Evolutionary conservation across 2,329 filamentous ascomycete species (phyloP).

Genomic region (Stagonosporopsis vannaccii): DNA sequence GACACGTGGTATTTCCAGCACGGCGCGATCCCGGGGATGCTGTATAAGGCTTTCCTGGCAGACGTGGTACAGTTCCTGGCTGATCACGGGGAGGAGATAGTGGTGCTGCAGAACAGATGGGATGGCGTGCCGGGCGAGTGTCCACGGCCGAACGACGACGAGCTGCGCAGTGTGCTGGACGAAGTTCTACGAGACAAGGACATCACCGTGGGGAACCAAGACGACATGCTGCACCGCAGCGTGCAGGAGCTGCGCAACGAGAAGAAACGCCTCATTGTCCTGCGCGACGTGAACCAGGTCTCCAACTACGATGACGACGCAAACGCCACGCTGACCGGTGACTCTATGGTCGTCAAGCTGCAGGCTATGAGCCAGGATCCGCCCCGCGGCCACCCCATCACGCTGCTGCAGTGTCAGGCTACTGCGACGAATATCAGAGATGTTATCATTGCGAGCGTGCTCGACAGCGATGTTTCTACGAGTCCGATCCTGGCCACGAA

Average conservation of each 20-base stretch:
- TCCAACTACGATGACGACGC: slow-evolving; percentile 47
- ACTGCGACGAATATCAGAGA: slow-evolving; percentile 60
- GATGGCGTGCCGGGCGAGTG: slow-evolving; percentile 60
- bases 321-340: slow-evolving; percentile 42
- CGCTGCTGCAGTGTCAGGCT: slow-evolving; percentile 57
- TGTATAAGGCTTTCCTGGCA: slow-evolving; percentile 54
- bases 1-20: slow-evolving; percentile 61
- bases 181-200: slow-evolving; percentile 37
- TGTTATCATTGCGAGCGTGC: slow-evolving; percentile 56
- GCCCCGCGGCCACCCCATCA: slow-evolving; percentile 32
- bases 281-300: slow-evolving; percentile 30
- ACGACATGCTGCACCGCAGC: slow-evolving; percentile 38
- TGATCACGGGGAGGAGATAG: slow-evolving; percentile 54
- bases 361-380: slow-evolving; percentile 29
- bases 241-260: slow-evolving; percentile 37
- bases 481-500: slow-evolving; percentile 60
- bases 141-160: slow-evolving; percentile 51
- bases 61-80: slow-evolving; percentile 54
- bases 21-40: slow-evolving; percentile 60
- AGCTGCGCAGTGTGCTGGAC: slow-evolving; percentile 50
- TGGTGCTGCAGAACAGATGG: slow-evolving; percentile 60
- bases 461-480: slow-evolving; percentile 55
- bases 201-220: slow-evolving; percentile 29
- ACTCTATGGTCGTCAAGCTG: slow-evolving; percentile 38
- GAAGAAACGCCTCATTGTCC: slow-evolving; percentile 37